Evolutionary conservation across 208 protist species (phyloP).

Genomic region (Acanthamoeba healyi): DNA sequence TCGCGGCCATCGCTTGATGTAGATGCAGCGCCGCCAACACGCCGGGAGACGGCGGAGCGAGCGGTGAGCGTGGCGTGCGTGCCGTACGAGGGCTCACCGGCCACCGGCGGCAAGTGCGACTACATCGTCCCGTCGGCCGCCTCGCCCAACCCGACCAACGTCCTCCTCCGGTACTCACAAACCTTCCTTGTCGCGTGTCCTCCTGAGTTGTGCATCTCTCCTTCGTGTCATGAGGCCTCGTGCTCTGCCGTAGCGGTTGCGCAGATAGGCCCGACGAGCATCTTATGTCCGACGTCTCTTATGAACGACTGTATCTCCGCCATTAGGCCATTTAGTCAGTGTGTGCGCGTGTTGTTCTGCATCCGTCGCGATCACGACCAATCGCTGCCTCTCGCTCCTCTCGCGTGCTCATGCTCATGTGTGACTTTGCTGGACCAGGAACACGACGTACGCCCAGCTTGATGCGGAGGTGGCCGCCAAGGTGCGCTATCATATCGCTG

Average conservation of each 20-base stretch:
- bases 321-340: too few relatives aligned
- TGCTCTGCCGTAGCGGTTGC: too few relatives aligned
- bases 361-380: too few relatives aligned
- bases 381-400: too few relatives aligned
- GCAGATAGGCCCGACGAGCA: too few relatives aligned
- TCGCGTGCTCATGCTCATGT: too few relatives aligned
- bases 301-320: too few relatives aligned
- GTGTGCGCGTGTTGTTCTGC: too few relatives aligned
- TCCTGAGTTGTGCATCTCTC: neutral
- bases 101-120: conserved; percentile 69
- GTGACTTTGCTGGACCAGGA: neutral
- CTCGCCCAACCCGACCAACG: neutral
- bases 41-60: neutral
- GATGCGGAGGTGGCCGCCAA: neutral
- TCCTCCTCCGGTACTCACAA: neutral
- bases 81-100: conserved; percentile 21
- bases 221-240: too few relatives aligned
- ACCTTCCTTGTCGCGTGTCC: neutral
- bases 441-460: neutral
- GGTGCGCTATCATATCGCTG: neutral
- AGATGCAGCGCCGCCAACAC: too few relatives aligned
- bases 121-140: neutral
- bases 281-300: too few relatives aligned
- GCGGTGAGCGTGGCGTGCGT: neutral
- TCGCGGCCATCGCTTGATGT: too few relatives aligned